Evolutionary conservation across 2,329 filamentous ascomycete genomes (phyloP).

Genomic region (Ilyonectria destructans): DNA sequence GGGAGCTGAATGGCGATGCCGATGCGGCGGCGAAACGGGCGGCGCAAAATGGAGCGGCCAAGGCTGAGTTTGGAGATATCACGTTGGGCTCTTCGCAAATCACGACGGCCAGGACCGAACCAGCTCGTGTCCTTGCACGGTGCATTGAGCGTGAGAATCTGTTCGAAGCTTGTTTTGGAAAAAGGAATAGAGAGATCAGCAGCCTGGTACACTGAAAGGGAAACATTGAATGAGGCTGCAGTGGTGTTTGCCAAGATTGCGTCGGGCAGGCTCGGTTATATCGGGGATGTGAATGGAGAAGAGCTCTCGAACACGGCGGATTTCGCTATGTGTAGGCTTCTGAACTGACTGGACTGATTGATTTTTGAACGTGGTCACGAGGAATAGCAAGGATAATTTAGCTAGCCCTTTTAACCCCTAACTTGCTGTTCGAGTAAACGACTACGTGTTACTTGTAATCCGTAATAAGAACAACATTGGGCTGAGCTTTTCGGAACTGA

Average conservation of each 20-base stretch:
- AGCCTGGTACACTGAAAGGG: slow-evolving; percentile 22
- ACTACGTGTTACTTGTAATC: no score
- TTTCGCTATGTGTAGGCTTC: slow-evolving; percentile 33
- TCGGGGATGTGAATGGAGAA: slow-evolving; percentile 33
- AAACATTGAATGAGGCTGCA: slow-evolving; percentile 18
- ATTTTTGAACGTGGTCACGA: no score
- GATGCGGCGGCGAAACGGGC: slow-evolving; percentile 58
- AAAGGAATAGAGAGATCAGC: background rate
- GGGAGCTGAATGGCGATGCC: slow-evolving; percentile 60
- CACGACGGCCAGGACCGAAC: background rate
- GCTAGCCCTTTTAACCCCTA: no score
- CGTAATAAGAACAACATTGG: no score
- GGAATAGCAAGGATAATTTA: no score
- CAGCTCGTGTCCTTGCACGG: slow-evolving; percentile 13
- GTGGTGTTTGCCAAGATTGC: slow-evolving; percentile 27
- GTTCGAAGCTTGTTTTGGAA: slow-evolving; percentile 7
- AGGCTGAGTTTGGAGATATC: slow-evolving; percentile 19
- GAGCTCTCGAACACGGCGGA: background rate
- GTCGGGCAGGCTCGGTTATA: slow-evolving; percentile 26
- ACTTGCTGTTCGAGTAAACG: no score
- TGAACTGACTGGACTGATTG: background rate
- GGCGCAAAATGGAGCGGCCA: slow-evolving; percentile 14
- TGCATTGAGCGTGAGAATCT: slow-evolving; percentile 19
- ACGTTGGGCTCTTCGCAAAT: background rate
- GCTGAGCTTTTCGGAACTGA: no score